Base-by-base conservation (phyloP, 805 yeast species). In the Zygosaccharomyces bailii region DNA sequence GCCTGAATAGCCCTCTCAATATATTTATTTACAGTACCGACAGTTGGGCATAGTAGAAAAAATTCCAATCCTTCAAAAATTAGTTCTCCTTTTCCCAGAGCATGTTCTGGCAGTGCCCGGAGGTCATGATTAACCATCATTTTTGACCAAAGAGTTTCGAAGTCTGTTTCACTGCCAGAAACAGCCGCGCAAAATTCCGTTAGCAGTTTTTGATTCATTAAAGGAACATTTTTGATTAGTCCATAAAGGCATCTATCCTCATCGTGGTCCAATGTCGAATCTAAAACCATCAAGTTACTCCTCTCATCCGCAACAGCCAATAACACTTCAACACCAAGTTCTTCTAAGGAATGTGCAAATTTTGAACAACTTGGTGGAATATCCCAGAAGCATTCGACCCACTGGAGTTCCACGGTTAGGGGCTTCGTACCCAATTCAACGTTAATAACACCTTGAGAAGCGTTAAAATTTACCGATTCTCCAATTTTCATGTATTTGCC, bases 351-450 rank as follows among this genome's bases (percentile, higher is more conserved):
- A 7, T 14, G 18, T 3, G 8, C 13, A 14, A 33, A 24, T 11
- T 23, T 11, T 11, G 34, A 14, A 19, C 24, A 24, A 19, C 18
- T 21, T 2, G 10, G 14, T n/a, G 51, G 56, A 14, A 56, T 34
- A 18, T 50, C 50, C 55, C 57, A 54, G 8, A 48, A 34, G n/a
- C 31, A 37, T n/a, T 38, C 36, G 27, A 40, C 29, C 56, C 55
- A 49, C n/a, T 24, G 29, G 1, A 55, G 4, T 7, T 37, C 39
- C 5, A 53, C 51, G 14, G 21, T 37, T 9, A 54, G 33, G 8
- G 65, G 65, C 16, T 44, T 49, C n/a, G 59, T 53, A 4, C 65
- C 65, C 38, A 60, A 44, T 23, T 49, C 50, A 2, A 50, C 7
- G 10, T 13, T 8, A 10, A 42, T 19, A 1, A 30, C 31, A 14